These are phyloP conservation scores for Sordariomycetes sp. DNA, from an alignment of 2,329 filamentous ascomycete species.

Conservation along the genomic window DNA sequence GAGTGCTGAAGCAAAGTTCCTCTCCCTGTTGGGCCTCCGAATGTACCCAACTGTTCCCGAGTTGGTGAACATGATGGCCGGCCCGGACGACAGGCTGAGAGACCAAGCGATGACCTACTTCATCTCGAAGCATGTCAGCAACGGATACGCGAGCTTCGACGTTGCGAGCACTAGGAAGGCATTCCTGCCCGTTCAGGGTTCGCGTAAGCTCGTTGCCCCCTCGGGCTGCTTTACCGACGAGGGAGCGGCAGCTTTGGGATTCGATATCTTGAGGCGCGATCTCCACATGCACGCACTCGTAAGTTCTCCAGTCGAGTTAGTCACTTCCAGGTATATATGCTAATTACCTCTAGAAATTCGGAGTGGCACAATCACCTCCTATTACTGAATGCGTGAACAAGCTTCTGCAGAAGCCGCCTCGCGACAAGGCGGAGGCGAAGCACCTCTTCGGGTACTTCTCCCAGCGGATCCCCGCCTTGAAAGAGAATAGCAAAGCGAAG, in stretches of 20 bases:
- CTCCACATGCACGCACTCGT: constrained; percentile 65
- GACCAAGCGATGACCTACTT: constrained; percentile 71
- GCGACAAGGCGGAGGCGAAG: constrained; percentile 53
- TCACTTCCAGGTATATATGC: background rate
- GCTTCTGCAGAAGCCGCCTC: constrained; percentile 62
- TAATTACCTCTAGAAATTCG: constrained; percentile 53
- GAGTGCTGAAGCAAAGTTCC: constrained; percentile 64
- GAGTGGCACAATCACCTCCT: constrained; percentile 71
- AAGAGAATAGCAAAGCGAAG: constrained; percentile 44
- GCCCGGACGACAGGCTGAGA: constrained; percentile 46
- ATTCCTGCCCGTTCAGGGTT: constrained; percentile 65
- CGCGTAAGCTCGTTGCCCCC: constrained; percentile 56
- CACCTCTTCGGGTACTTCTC: constrained; percentile 77
- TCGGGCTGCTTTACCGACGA: constrained; percentile 75
- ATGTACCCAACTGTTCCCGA: constrained; percentile 61
- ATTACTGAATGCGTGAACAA: constrained; percentile 67
- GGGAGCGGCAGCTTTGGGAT: constrained; percentile 66
- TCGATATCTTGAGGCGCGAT: constrained; percentile 64
- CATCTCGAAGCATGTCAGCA: constrained; percentile 65
- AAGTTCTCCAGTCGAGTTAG: constrained; percentile 11
- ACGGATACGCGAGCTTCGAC: constrained; percentile 61
- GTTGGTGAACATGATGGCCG: constrained; percentile 68
- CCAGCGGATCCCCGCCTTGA: constrained; percentile 63
- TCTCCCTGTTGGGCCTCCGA: constrained; percentile 63
- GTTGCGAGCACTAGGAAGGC: constrained; percentile 41